Evolutionary conservation across 768 basidiomycete genomes (phyloP), one percentile per base, ranked within the genome.

Genomic region (Tylopilus vinaceipallidus): DNA sequence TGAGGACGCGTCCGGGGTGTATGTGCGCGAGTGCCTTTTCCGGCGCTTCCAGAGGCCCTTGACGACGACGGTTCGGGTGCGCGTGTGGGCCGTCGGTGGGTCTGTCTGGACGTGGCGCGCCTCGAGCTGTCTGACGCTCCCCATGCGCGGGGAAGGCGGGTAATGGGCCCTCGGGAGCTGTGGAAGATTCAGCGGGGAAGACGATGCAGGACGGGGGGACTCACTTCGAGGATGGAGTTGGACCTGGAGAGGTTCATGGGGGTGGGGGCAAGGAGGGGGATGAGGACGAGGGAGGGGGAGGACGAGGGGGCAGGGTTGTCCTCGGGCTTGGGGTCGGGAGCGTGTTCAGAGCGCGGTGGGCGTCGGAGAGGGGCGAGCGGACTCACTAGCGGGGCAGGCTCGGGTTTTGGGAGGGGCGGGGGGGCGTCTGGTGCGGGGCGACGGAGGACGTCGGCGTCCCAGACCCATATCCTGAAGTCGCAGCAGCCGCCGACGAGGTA

Each of bases 391-490:
- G 48, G 53, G 1, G 19, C 9, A n/a, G 49, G 54, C 2, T 55
- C 51, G 7, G 42, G 11, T 53, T 46, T 50, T 30, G 50, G 54
- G 12, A 45, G 32, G n/a, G 48, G 50, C 6, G 50, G 49, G 17
- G 52, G 57, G 11, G 22, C 26, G 11, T 53, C 52, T 2, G 57
- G 49, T 3, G 41, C 35, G 13, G 61, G 59, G 26, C 46, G 54
- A 34, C 49, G 54, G 41, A 65, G 16, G 42, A 65, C 49, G 13
- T 42, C 24, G 24, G 63, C 60, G 19, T 64, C 63, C 63, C 63
- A 64, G 9, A 65, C 11, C 63, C 63, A 65, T 53, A 65, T 56
- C 33, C 63, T 52, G 42, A 64, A 64, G 36, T 64, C 63, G 35
- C 63, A 65, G 20, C 63, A 64, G 6, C 63, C 63, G 26, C 60